A percentile compares a stretch with the other conserved stretches of the same genome.
These are phyloP conservation scores for Halophytophthora batemanensis DNA, from an alignment of 352 stramenopile species.

Conservation along the genomic window DNA sequence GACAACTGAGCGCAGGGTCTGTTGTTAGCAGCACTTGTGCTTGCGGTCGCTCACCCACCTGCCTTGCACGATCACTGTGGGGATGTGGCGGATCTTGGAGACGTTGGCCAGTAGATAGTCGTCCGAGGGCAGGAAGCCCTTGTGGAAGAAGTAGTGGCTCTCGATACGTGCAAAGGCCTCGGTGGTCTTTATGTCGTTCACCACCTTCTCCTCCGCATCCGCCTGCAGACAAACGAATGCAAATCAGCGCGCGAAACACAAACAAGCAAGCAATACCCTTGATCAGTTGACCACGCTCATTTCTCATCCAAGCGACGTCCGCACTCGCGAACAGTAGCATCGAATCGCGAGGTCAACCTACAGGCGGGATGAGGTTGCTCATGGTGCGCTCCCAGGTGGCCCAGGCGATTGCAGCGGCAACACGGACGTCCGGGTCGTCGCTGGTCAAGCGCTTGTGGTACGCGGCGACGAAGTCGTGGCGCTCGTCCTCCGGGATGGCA, in stretches of 20 bases:
- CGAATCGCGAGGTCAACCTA: constrained; percentile 9
- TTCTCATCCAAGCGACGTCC: too few relatives aligned
- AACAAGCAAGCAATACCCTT: neutral
- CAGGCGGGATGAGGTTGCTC: constrained; percentile 75
- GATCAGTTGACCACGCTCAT: too few relatives aligned
- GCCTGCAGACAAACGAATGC: constrained; percentile 19
- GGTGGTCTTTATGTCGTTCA: constrained; percentile 77
- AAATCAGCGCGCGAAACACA: neutral
- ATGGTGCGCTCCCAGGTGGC: constrained; percentile 90
- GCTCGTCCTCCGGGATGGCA: constrained; percentile 84
- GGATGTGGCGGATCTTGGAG: constrained; percentile 91
- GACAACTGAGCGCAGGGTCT: too few relatives aligned
- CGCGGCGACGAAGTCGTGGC: constrained; percentile 75
- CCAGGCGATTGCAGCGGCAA: constrained; percentile 86
- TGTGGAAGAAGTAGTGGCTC: constrained; percentile 92
- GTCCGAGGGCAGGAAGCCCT: constrained; percentile 87
- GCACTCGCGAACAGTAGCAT: neutral
- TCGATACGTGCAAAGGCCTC: constrained; percentile 92
- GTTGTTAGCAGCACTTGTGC: too few relatives aligned
- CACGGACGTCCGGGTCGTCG: constrained; percentile 78
- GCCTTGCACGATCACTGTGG: constrained; percentile 90
- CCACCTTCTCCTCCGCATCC: constrained; percentile 69
- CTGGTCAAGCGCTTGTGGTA: constrained; percentile 90
- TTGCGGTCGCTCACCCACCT: constrained; percentile 24
- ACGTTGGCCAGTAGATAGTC: constrained; percentile 88